These are phyloP conservation scores for Alternaria alternata DNA, from an alignment of 2,329 filamentous ascomycete genomes.

Conservation along the genomic window DNA sequence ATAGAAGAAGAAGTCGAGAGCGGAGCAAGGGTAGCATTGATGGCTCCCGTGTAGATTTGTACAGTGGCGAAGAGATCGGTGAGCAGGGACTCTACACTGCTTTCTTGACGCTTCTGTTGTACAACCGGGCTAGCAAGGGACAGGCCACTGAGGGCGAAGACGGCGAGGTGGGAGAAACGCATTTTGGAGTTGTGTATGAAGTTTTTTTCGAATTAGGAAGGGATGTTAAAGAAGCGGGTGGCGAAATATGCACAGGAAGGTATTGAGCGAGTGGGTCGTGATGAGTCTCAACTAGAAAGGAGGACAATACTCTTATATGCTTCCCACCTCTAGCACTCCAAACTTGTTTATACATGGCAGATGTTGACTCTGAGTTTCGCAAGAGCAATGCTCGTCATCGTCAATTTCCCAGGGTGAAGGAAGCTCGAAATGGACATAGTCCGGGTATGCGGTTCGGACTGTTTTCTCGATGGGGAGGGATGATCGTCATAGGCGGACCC, in stretches of 20 bases:
- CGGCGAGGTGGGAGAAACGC: constrained; percentile 26
- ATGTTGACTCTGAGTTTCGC: background rate
- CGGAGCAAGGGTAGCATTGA: constrained; percentile 30
- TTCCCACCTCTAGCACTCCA: background rate
- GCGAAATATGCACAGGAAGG: background rate
- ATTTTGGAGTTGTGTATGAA: constrained; percentile 12
- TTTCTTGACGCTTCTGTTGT: constrained; percentile 14
- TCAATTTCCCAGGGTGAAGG: constrained; percentile 9
- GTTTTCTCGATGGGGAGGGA: constrained; percentile 4
- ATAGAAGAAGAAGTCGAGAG: constrained; percentile 25
- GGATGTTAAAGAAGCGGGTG: background rate
- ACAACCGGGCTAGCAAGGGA: constrained; percentile 25
- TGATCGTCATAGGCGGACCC: constrained; percentile 1
- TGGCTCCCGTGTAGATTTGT: constrained; percentile 29
- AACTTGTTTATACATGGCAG: background rate
- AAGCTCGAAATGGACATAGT: background rate
- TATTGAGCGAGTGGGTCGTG: background rate
- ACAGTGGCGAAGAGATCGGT: constrained; percentile 29
- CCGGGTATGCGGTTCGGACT: constrained; percentile 1
- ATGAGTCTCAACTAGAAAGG: background rate
- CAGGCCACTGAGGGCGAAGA: constrained; percentile 22
- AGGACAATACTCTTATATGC: background rate
- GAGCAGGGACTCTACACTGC: constrained; percentile 17
- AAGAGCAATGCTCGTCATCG: constrained; percentile 8
- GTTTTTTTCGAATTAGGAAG: background rate